These are phyloP conservation scores for Gossypium lobatum DNA, from an alignment of 441 rosid species.

Conservation along the genomic window DNA sequence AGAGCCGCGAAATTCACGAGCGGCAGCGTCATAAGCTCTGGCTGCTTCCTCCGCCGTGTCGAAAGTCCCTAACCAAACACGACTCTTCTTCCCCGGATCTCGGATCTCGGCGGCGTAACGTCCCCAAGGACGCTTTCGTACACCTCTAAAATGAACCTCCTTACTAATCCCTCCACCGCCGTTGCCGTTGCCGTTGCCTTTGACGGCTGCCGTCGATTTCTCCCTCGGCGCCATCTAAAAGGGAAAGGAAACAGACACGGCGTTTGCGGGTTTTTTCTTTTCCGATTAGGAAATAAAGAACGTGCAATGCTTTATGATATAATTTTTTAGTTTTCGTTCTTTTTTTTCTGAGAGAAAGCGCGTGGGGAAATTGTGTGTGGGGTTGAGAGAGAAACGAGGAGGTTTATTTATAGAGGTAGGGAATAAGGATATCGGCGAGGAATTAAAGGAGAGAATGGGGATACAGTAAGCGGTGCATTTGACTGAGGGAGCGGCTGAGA, in stretches of 20 bases:
- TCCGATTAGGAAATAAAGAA: not conserved
- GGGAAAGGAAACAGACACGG: not conserved
- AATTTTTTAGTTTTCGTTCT: too few species aligned
- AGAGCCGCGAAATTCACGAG: slow-evolving; percentile 62
- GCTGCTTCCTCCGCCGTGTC: slow-evolving; percentile 78
- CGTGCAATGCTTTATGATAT: not conserved
- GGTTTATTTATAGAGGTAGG: slow-evolving; percentile 7
- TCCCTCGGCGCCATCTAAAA: slow-evolving; percentile 42
- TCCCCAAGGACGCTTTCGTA: slow-evolving; percentile 82
- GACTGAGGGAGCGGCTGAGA: slow-evolving; percentile 31
- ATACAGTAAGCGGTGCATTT: slow-evolving; percentile 24
- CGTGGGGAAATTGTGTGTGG: not conserved
- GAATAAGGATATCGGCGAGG: not conserved
- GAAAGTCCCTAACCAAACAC: slow-evolving; percentile 83
- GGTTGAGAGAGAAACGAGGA: slow-evolving; percentile 1
- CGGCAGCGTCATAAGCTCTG: slow-evolving; percentile 64
- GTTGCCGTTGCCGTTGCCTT: not conserved
- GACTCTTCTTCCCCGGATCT: slow-evolving; percentile 62
- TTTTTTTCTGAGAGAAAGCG: not conserved
- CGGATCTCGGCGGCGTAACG: slow-evolving; percentile 85
- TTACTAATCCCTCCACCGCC: slow-evolving; percentile 14
- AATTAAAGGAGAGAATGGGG: not conserved
- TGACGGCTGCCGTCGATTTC: slow-evolving; percentile 23
- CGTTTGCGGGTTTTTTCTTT: too few species aligned
- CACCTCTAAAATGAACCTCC: slow-evolving; percentile 64